Evolutionary conservation across 768 basidiomycete genomes (phyloP).

Genomic region (Leucosporidium creatinivorum): DNA sequence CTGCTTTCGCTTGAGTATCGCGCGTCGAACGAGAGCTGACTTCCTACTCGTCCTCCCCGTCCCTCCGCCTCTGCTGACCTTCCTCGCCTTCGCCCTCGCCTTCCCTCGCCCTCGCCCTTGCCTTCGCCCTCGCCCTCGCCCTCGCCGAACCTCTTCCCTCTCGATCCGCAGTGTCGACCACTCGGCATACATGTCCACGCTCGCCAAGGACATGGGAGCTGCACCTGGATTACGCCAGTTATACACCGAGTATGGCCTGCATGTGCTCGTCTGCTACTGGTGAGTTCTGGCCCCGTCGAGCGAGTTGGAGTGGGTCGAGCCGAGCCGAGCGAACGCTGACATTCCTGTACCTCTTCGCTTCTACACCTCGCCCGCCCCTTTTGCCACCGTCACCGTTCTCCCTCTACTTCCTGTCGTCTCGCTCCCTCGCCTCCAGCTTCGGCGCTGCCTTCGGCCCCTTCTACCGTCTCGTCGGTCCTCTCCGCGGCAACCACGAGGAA

Average conservation of each 20-base stretch:
- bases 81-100: no score
- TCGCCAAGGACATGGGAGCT: constrained; percentile 55
- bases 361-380: no score
- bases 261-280: constrained; percentile 54
- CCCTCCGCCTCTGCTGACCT: no score
- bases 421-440: constrained; percentile 44
- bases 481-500: constrained; percentile 42
- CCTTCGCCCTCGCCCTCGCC: no score
- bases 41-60: not conserved
- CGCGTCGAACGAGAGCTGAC: constrained; percentile 49
- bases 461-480: constrained; percentile 54
- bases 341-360: no score
- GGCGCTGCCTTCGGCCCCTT: constrained; percentile 56
- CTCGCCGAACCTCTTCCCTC: not conserved
- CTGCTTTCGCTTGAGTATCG: not conserved
- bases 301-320: not conserved
- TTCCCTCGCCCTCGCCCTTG: no score
- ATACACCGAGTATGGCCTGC: constrained; percentile 50
- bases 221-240: constrained; percentile 51
- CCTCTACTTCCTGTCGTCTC: not conserved
- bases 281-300: no score
- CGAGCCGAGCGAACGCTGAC: no score
- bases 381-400: not conserved
- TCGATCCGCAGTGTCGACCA: constrained; percentile 4
- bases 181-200: constrained; percentile 50